Conservation (phyloP, 257 asterid genomes). For the Hygrophila difformis region DNA sequence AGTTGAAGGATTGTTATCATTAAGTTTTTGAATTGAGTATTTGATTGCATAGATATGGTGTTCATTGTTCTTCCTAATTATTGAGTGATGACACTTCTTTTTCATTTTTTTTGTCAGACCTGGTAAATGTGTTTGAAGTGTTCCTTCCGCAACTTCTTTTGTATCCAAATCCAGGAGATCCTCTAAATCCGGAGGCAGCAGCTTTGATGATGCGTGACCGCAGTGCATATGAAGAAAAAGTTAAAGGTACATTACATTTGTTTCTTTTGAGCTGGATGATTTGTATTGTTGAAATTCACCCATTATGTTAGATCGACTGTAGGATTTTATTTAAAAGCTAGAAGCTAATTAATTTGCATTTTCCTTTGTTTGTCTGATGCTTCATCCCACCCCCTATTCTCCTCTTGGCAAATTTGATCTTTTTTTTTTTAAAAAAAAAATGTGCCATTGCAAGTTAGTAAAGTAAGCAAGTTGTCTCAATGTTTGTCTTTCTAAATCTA, state of each 20-base stretch:
- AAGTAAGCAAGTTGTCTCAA: too few species aligned
- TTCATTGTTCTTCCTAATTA: background rate
- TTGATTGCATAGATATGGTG: constrained; percentile 11
- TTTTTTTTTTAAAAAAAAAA: too few species aligned
- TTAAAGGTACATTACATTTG: constrained; percentile 48
- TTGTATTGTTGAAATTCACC: background rate
- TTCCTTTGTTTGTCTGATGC: background rate
- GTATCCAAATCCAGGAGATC: constrained; percentile 89
- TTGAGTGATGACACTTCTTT: background rate
- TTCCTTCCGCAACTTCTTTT: constrained; percentile 92
- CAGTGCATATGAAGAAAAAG: constrained; percentile 53
- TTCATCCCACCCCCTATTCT: too few species aligned
- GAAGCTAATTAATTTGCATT: background rate
- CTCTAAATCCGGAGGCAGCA: constrained; percentile 90
- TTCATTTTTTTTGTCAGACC: constrained; percentile 39
- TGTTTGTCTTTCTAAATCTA: too few species aligned
- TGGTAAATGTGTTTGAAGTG: constrained; percentile 87
- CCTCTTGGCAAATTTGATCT: too few species aligned
- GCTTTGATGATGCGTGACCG: constrained; percentile 88
- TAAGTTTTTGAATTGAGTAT: background rate
- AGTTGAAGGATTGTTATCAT: constrained; percentile 6
- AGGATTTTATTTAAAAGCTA: too few species aligned
- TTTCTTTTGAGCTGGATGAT: constrained; percentile 8
- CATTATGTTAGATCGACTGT: background rate
- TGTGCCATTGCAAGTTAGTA: too few species aligned